These are phyloP conservation scores for Fusarium coicis DNA, from an alignment of 2,329 filamentous ascomycete genomes.

Conservation along the genomic window DNA sequence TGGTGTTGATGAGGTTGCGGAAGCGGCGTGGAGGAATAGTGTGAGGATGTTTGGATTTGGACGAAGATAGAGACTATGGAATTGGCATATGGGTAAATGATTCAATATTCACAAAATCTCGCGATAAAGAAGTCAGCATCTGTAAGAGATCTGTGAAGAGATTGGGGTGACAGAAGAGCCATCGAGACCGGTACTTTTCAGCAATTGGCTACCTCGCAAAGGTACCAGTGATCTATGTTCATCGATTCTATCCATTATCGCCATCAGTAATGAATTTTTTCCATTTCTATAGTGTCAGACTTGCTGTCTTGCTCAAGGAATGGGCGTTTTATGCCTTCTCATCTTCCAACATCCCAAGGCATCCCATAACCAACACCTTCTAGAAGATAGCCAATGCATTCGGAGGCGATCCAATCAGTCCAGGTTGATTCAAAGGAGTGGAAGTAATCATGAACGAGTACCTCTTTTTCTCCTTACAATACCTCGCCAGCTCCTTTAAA, in stretches of 20 bases:
- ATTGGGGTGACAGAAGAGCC: neutral
- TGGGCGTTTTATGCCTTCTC: neutral
- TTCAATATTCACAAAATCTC: neutral
- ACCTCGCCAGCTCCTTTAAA: constrained; percentile 62
- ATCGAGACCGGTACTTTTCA: neutral
- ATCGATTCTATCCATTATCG: no score
- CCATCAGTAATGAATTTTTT: no score
- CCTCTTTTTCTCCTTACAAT: constrained; percentile 62
- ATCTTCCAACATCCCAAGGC: accelerated
- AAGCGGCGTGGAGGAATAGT: constrained; percentile 52
- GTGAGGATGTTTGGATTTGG: constrained; percentile 47
- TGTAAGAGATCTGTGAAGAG: neutral
- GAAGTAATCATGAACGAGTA: constrained; percentile 73
- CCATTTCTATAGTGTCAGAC: neutral
- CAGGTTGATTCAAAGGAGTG: constrained; percentile 58
- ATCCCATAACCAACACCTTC: no score
- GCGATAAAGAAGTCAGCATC: neutral
- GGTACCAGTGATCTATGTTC: accelerated
- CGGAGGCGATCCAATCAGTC: constrained; percentile 29
- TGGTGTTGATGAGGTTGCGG: constrained; percentile 54
- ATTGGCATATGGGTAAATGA: neutral
- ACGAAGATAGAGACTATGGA: constrained; percentile 8
- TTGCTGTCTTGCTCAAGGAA: neutral
- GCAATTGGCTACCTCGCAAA: neutral
- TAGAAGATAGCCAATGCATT: constrained; percentile 42